A percentile compares a stretch with the other conserved stretches of the same genome.
These are phyloP conservation scores for Didymella exigua DNA, from an alignment of 2,329 filamentous ascomycete species.

Conservation along the genomic window DNA sequence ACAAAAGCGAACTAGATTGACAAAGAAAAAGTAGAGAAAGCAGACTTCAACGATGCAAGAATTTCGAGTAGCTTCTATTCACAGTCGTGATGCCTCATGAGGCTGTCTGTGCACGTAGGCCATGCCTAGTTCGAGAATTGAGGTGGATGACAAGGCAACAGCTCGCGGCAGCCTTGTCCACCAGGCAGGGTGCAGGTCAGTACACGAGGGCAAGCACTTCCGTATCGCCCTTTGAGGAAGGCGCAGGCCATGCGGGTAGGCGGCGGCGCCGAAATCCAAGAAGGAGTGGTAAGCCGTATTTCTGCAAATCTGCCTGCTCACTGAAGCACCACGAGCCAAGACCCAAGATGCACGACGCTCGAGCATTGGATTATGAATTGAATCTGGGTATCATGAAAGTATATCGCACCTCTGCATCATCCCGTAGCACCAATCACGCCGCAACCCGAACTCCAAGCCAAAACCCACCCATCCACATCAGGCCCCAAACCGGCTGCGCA, in stretches of 20 bases:
- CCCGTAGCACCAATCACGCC: neutral
- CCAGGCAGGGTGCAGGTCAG: no score
- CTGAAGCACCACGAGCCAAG: neutral
- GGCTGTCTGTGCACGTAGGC: constrained; percentile 14
- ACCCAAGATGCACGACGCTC: neutral
- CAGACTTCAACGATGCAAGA: neutral
- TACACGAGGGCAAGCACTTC: neutral
- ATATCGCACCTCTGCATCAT: neutral
- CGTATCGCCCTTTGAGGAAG: neutral
- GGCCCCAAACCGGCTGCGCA: constrained; percentile 56
- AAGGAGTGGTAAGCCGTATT: neutral
- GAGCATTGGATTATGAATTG: neutral
- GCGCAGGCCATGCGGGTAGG: neutral
- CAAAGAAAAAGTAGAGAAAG: neutral
- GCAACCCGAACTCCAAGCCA: constrained; percentile 45
- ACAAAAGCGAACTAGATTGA: neutral
- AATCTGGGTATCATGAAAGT: constrained; percentile 1
- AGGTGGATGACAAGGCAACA: neutral
- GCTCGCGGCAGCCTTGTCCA: neutral
- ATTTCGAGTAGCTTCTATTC: no score
- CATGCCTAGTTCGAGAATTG: neutral
- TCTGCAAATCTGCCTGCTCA: neutral
- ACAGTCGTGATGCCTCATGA: neutral
- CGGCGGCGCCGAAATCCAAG: neutral
- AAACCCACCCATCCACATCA: constrained; percentile 55